Evolutionary conservation across 139 green algal genomes (phyloP), one percentile per base, ranked within the genome.

Genomic region (Micractinium conductrix): DNA sequence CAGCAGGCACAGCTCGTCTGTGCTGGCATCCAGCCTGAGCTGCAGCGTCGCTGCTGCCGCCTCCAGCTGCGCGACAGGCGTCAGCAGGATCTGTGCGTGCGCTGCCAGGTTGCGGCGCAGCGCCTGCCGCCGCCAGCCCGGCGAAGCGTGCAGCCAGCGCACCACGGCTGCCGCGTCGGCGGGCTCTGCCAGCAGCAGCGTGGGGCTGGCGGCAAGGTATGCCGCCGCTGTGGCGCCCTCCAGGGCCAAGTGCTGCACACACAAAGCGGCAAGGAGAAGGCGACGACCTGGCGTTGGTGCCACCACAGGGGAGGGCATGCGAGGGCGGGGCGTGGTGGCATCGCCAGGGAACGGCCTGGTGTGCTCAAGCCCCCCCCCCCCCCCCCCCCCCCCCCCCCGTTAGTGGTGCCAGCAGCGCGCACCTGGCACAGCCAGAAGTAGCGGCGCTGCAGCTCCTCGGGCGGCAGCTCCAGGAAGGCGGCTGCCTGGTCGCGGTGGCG

Each of bases 1-100:
- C 48, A 85, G 80, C 45, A 85, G 68, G 44, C 45, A 62, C 35
- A 85, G 80, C 80, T 85, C 80, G 1, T 74, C 80, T 35, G 65
- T 26, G 45, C 30, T 60, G 8, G 48, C 48, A 14, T 85, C 80
- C 80, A 85, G 48, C 30, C 26, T 24, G 33, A 28, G 37, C 67
- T 85, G 80, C 48, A 85, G 45, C 4, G 42, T 40, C 35, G 67
- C 48, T 19, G 80, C 80, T 4, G 48, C 50, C 14, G 35, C 80
- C 69, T 85, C 80, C 67, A 85, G 80, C 48, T 85, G 63, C 22
- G 26, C 21, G 0, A 37, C 55, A 22, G 55, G n/a, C 12, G 58
- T 35, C 55, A 82, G 76, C 76, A 82, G 76, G 38, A 82, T 71
- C 38, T 1, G 26, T 7, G 76, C 58, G 58, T 71, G 42, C 38